Base-by-base conservation (phyloP, 352 stramenopile genomes). In the Thraustochytrium striatum region DNA sequence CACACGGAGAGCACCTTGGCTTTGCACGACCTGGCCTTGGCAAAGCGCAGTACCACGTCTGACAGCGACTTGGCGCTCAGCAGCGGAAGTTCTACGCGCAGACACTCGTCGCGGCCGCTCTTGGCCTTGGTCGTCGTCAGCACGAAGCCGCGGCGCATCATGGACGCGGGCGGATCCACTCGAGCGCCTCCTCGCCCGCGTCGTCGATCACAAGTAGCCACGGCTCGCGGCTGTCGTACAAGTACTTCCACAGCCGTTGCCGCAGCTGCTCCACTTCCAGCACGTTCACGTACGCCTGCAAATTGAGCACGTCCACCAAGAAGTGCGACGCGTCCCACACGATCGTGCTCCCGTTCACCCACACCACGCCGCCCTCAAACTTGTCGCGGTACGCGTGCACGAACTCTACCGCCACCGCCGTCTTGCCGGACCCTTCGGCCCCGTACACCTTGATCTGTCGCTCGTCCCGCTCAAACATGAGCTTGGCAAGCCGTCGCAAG, bases 161-260 rank as follows among this genome's bases (percentile, higher is more conserved):
- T 5, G 19, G 33, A 16, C 35, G 0, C 0, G 65, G 65, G 8
- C 41, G 65, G 3, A 75, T 38, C 65, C 65, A 75, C 21, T 75
- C 65, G 19, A 75, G 52, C 11, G 65, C 65, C 11, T 75, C 65
- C 8, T 75, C 65, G 5, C 33, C 32, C 2, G 65, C 65, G 50
- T 75, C 65, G 50, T 75, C 65, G 32, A 75, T 58, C n/a, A 75
- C 65, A 39, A 75, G n/a, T 9, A 75, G 65, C 65, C 65, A 75
- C 25, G 30, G 65, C 47, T 75, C 11, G 11, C 61, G 5, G 52
- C 19, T 70, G 11, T 75, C 41, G 25, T 33, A 72, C 16, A 75
- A 43, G 25, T 68, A 75, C 13, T 38, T 30, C 65, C 65, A 75
- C 21, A 75, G 65, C 16, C 52, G 65, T n/a, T 75, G 30, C 11